phyloP scores from a whole-genome alignment of 352 stramenopile genomes.

The Pythium monospermum region DNA sequence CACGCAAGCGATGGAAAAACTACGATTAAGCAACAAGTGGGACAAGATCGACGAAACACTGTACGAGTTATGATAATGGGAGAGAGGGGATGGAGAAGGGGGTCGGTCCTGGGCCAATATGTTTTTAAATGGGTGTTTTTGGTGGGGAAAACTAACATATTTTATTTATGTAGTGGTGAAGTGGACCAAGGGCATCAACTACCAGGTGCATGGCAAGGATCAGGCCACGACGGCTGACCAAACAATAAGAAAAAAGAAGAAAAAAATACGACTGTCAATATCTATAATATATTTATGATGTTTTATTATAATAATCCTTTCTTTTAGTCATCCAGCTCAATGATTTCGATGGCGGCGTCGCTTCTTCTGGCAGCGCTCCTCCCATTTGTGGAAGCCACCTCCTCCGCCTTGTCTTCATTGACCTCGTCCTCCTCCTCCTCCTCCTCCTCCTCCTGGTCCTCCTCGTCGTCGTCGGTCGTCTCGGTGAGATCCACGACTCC shows the following conservation, averaged over 20 bases:
- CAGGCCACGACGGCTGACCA: no score
- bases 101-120: not conserved
- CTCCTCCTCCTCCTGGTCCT: not conserved
- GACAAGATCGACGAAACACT: slow-evolving; percentile 76
- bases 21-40: slow-evolving; percentile 63
- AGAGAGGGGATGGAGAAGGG: not conserved
- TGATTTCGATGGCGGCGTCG: no score
- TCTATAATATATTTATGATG: no score
- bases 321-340: no score
- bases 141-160: no score
- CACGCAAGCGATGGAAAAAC: slow-evolving; percentile 56
- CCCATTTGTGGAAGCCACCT: no score
- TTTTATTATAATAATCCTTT: no score
- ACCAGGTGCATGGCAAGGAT: no score
- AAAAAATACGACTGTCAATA: no score
- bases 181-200: no score
- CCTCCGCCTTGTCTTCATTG: not conserved
- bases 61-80: slow-evolving; percentile 38
- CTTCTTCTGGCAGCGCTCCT: no score
- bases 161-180: slow-evolving; percentile 6
- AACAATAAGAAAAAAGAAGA: no score
- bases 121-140: slow-evolving; percentile 6
- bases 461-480: slow-evolving; percentile 25
- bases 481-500: slow-evolving; percentile 24
- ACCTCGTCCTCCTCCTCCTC: slow-evolving; percentile 18